Conservation (phyloP, 2,329 filamentous ascomycete genomes). For the Fusarium annulatum region DNA sequence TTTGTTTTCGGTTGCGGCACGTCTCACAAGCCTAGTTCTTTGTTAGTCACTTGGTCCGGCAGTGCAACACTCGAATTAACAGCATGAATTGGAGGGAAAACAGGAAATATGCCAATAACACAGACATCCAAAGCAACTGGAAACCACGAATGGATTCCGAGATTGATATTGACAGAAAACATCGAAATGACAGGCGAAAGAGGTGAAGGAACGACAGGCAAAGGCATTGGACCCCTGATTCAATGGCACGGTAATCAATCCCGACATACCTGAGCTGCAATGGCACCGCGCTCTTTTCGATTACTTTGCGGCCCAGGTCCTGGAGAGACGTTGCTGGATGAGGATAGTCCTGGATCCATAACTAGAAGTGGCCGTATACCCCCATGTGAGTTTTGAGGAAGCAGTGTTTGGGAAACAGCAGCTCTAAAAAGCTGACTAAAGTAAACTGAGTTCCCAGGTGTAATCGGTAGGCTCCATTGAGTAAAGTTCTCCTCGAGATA, state of each 20-base stretch:
- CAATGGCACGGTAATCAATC: neutral
- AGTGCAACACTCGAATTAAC: neutral
- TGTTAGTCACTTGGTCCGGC: constrained; percentile 17
- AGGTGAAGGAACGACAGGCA: neutral
- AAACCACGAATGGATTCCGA: neutral
- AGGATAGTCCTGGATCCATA: constrained; percentile 43
- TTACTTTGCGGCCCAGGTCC: constrained; percentile 48
- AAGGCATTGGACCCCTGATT: neutral
- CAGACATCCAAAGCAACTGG: neutral
- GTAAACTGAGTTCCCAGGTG: constrained; percentile 26
- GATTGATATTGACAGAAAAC: neutral
- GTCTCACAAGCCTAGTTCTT: constrained; percentile 64
- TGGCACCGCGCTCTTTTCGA: constrained; percentile 54
- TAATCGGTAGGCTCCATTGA: constrained; percentile 40
- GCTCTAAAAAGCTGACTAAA: constrained; percentile 43
- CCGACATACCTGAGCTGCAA: constrained; percentile 53
- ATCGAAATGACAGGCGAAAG: neutral
- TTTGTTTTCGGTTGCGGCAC: constrained; percentile 70
- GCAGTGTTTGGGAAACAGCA: constrained; percentile 15
- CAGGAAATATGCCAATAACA: neutral
- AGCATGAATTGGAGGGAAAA: too few relatives aligned
- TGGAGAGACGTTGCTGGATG: constrained; percentile 49
- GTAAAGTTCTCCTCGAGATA: constrained; percentile 15
- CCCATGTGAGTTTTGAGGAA: constrained; percentile 33
- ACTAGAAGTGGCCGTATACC: constrained; percentile 32